Evolutionary conservation across 1,284 basidiomycete species (phyloP), one percentile per base, ranked within the genome.

Genomic region (Mycena citricolor): DNA sequence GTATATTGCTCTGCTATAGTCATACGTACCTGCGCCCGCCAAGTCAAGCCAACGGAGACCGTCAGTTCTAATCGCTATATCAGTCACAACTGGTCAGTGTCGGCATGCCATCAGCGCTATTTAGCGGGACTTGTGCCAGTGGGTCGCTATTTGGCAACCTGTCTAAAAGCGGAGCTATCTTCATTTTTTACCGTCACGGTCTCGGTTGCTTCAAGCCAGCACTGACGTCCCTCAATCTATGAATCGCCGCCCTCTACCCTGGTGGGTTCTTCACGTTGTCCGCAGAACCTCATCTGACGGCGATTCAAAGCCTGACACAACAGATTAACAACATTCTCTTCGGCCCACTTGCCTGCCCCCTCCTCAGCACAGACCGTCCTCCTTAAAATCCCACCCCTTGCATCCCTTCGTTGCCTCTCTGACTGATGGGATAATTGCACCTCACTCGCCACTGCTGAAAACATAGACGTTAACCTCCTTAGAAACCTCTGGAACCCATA

Each of bases 321-420:
- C 71, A 73, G 62, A 73, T 71, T 62, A 70, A 70, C 74, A 73
- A 65, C 64, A 73, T 79, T 75, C 74, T 74, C 70, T 76, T 81
- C 65, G 73, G 70, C 62, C 83, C 81, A 56, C 74, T 79, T 70
- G 75, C 65, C 51, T 71, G 69, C 69, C 64, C 69, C 62, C 72
- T 81, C 56, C 66, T 82, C 61, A 79, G 79, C 76, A 79, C 76
- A 51, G 84, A 89, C 74, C 72, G 81, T 54, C 86, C 86, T 61
- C 86, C 86, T 77, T 88, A 82, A 76, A 65, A 62, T 64, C 60
- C 38, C 28, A 37, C 43, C 35, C 31, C 45, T 25, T 44, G 47
- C 44, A 45, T 47, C 40, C 37, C 42, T 44, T 40, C 45, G 49
- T 32, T 51, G 54, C 47, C 51, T 56, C 52, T 52, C 51, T 48